Evolutionary conservation across 306 rosid species (phyloP).

Genomic region (Cicer arietinum): DNA sequence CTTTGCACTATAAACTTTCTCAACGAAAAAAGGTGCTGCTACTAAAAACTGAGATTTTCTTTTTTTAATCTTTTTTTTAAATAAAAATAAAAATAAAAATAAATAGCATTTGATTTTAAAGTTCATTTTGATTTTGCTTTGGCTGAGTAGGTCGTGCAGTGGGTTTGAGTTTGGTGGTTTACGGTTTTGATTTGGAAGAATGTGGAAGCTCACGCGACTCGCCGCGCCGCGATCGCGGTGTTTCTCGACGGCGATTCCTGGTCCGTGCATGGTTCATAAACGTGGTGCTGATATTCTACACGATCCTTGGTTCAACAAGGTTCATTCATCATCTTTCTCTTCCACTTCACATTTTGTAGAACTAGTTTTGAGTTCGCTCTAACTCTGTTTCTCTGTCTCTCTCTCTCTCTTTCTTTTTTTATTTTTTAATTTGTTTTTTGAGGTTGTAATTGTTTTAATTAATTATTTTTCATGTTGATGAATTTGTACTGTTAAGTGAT

Average conservation of each 20-base stretch:
- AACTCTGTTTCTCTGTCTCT: background rate
- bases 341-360: background rate
- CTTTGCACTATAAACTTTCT: background rate
- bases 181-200: conserved; percentile 44
- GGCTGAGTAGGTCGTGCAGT: background rate
- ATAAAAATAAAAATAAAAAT: background rate
- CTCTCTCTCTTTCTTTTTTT: background rate
- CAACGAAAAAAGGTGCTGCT: conserved; percentile 37
- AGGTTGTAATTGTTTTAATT: background rate
- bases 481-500: background rate
- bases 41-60: too few species aligned
- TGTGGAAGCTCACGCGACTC: conserved; percentile 81
- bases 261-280: conserved; percentile 91
- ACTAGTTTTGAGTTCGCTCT: background rate
- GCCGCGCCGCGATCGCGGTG: conserved; percentile 63
- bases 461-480: background rate
- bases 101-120: background rate
- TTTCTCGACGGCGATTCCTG: conserved; percentile 82
- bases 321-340: conserved; percentile 32
- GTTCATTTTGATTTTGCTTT: background rate
- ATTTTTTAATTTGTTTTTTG: background rate
- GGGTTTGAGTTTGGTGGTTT: background rate
- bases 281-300: conserved; percentile 99
- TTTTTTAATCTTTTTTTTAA: too few species aligned
- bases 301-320: conserved; percentile 99